These are phyloP conservation scores for Metarhizium brunneum DNA, from an alignment of 2,329 filamentous ascomycete genomes.

Conservation along the genomic window DNA sequence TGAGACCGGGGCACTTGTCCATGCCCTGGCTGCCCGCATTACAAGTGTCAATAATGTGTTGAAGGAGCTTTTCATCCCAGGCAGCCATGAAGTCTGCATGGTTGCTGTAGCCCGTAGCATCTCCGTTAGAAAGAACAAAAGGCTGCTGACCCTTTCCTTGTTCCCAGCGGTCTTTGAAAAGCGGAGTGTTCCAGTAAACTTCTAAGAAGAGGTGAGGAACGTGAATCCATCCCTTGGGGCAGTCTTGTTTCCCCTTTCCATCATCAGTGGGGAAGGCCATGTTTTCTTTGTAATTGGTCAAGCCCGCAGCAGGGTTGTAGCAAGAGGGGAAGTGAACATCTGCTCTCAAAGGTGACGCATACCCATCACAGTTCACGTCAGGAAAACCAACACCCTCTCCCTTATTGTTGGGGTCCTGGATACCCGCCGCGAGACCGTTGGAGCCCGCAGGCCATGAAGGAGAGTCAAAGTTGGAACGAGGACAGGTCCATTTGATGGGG, in stretches of 20 bases:
- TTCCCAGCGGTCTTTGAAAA: constrained; percentile 44
- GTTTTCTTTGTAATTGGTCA: constrained; percentile 53
- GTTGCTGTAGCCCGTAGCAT: constrained; percentile 59
- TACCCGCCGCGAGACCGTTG: constrained; percentile 45
- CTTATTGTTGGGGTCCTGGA: constrained; percentile 43
- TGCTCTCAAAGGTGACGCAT: constrained; percentile 50
- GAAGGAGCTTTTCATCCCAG: constrained; percentile 58
- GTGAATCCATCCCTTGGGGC: constrained; percentile 45
- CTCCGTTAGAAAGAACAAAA: constrained; percentile 61
- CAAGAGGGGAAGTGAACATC: constrained; percentile 67
- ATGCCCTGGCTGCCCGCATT: constrained; percentile 49
- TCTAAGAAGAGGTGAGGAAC: constrained; percentile 49
- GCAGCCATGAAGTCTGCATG: constrained; percentile 68
- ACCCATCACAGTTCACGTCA: constrained; percentile 56
- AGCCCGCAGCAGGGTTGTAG: constrained; percentile 56
- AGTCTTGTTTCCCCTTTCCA: constrained; percentile 40
- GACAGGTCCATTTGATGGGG: constrained; percentile 51
- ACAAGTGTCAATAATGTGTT: constrained; percentile 59
- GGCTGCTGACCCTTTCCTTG: constrained; percentile 45
- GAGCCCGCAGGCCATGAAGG: constrained; percentile 46
- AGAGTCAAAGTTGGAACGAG: constrained; percentile 38
- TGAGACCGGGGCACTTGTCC: constrained; percentile 51
- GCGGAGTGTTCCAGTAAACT: constrained; percentile 50
- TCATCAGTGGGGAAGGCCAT: constrained; percentile 50
- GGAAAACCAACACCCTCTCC: constrained; percentile 59